Evolutionary conservation across 495 filamentous ascomycete genomes (phyloP).

Genomic region (Penicillium lividum): DNA sequence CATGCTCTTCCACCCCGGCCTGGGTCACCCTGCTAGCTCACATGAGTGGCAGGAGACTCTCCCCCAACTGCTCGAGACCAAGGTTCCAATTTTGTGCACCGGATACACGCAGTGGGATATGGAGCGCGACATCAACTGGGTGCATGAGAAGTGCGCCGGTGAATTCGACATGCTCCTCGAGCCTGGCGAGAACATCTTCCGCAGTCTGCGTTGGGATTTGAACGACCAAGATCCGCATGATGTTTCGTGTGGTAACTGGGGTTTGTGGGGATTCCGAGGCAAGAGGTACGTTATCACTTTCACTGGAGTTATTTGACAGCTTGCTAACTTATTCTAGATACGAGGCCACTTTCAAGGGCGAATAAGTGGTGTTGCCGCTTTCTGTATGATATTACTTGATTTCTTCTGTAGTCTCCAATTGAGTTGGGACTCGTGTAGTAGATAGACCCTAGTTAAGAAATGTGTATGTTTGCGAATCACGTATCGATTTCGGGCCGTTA

Average conservation of each 20-base stretch:
- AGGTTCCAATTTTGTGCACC: conserved; percentile 88
- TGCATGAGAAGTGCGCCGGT: conserved; percentile 75
- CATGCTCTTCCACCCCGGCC: conserved; percentile 91
- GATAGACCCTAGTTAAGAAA: conserved; percentile 12
- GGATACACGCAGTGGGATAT: conserved; percentile 96
- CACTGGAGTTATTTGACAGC: neutral
- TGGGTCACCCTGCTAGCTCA: conserved; percentile 88
- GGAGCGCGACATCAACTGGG: conserved; percentile 87
- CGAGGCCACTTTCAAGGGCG: conserved; percentile 38
- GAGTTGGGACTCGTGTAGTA: conserved; percentile 7
- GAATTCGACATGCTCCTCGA: conserved; percentile 92
- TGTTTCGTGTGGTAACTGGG: conserved; percentile 94
- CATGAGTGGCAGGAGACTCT: conserved; percentile 93
- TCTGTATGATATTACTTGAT: conserved; percentile 28
- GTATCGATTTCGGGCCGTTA: neutral
- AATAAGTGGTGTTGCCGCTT: conserved; percentile 14
- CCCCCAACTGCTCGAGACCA: conserved; percentile 87
- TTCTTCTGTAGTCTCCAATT: neutral
- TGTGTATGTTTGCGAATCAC: conserved; percentile 1
- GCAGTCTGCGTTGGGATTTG: conserved; percentile 94
- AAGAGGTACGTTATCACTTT: conserved; percentile 72
- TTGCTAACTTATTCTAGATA: conserved; percentile 34
- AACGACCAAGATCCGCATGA: conserved; percentile 95
- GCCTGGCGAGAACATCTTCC: conserved; percentile 91
- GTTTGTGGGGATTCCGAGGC: conserved; percentile 92